Evolutionary conservation across 2,329 filamentous ascomycete species (phyloP).

Genomic region (Sordariomycetes sp.): DNA sequence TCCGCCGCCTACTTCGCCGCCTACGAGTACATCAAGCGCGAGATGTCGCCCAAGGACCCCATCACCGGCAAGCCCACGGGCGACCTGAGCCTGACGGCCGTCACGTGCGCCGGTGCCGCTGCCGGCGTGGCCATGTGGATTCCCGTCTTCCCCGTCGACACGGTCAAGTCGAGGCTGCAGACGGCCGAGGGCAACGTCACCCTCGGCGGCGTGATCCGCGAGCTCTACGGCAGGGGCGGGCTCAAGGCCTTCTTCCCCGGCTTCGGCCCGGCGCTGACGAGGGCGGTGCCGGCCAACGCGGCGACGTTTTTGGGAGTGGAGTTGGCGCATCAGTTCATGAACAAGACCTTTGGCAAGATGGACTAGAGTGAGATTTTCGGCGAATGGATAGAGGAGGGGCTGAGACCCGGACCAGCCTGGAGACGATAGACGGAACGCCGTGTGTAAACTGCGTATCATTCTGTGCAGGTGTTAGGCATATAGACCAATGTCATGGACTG

Average conservation of each 20-base stretch:
- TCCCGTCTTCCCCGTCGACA: conserved; percentile 95
- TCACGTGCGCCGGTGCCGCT: conserved; percentile 79
- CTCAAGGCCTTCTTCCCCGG: conserved; percentile 94
- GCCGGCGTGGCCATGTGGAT: conserved; percentile 99
- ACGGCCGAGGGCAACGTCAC: conserved; percentile 80
- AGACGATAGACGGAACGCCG: too few relatives aligned
- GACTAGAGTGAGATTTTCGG: not conserved
- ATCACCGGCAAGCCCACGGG: conserved; percentile 63
- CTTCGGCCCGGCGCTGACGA: conserved; percentile 82
- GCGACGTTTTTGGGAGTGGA: conserved; percentile 88
- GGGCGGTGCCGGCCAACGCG: conserved; percentile 92
- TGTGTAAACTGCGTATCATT: too few relatives aligned
- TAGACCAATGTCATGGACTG: too few relatives aligned
- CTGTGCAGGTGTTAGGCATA: too few relatives aligned
- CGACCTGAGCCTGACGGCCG: conserved; percentile 69
- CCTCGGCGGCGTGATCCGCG: conserved; percentile 67
- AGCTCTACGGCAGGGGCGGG: conserved; percentile 77
- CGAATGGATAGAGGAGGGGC: too few relatives aligned
- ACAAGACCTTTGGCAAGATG: conserved; percentile 52
- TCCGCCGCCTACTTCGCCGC: conserved; percentile 94
- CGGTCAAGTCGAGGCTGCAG: conserved; percentile 89
- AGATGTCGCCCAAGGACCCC: conserved; percentile 73
- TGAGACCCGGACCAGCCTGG: too few relatives aligned
- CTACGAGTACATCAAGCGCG: conserved; percentile 91
- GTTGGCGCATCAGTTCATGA: conserved; percentile 75